phyloP scores from a whole-genome alignment of 2,329 filamentous ascomycete species.

The Diaporthe velutina region DNA sequence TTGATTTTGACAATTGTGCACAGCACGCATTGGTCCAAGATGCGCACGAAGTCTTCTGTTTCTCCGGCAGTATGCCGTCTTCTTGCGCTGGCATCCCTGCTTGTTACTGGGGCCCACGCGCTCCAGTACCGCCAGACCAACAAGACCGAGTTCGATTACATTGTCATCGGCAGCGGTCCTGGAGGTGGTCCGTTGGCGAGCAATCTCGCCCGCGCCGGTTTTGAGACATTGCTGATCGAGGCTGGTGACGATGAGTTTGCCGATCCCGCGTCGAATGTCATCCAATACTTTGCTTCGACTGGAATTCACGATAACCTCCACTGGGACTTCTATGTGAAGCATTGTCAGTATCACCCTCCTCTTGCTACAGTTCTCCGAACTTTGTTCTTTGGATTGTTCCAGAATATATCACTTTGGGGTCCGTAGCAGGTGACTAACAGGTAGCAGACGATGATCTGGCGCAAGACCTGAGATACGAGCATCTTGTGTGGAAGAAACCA shows the following conservation, averaged over 20 bases:
- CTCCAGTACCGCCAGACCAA: slow-evolving; percentile 1
- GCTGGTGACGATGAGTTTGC: slow-evolving; percentile 66
- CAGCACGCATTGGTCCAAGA: not conserved
- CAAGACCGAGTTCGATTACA: slow-evolving; percentile 23
- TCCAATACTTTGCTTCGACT: slow-evolving; percentile 58
- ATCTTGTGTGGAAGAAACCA: slow-evolving; percentile 50
- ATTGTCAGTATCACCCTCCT: slow-evolving; percentile 43
- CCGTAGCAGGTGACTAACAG: no score
- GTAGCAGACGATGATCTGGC: slow-evolving; percentile 49
- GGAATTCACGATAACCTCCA: slow-evolving; percentile 9
- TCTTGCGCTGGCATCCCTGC: not conserved
- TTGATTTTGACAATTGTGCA: not conserved
- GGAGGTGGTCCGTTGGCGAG: slow-evolving; percentile 27
- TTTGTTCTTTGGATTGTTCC: no score
- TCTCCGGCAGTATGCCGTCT: slow-evolving; percentile 7
- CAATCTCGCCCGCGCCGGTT: slow-evolving; percentile 22
- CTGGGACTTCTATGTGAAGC: slow-evolving; percentile 60
- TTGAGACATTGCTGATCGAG: slow-evolving; percentile 53
- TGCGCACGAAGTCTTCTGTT: not conserved
- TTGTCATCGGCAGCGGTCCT: slow-evolving; percentile 29
- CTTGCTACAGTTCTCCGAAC: no score
- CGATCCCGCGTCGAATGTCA: not conserved
- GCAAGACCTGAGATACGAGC: slow-evolving; percentile 61
- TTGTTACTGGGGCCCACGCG: not conserved
- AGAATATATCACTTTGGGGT: no score